Evolutionary conservation across 73 alveolate genomes (phyloP).

Genomic region (Paramecium sexaurelia): DNA sequence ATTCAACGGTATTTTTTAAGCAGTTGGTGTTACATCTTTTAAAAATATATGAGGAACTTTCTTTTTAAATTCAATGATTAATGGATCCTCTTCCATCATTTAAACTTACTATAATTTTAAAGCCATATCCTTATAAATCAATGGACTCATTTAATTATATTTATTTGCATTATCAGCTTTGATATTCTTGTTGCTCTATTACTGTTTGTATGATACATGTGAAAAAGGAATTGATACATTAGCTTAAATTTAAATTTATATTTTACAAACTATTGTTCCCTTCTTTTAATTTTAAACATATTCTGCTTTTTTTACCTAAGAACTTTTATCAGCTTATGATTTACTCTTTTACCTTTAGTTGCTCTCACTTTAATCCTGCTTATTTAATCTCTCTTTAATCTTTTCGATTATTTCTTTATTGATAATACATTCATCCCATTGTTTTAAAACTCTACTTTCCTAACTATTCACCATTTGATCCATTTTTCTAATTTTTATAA

Average conservation of each 20-base stretch:
- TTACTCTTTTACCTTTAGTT: neutral
- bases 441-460: neutral
- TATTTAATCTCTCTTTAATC: neutral
- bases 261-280: neutral
- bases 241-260: neutral
- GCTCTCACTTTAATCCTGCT: neutral
- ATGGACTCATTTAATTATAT: slow-evolving; percentile 6
- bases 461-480: neutral
- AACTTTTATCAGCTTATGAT: neutral
- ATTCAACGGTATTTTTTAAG: neutral
- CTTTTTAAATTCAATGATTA: neutral
- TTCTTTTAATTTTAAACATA: neutral
- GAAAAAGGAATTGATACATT: neutral
- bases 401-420: slow-evolving; percentile 3
- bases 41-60: neutral
- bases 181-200: neutral
- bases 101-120: neutral
- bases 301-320: neutral
- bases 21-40: neutral
- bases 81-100: neutral
- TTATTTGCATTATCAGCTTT: neutral
- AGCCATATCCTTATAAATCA: slow-evolving; percentile 16
- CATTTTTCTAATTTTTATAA: neutral
- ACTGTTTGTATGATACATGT: neutral
- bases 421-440: slow-evolving; percentile 45